Evolutionary conservation across 306 rosid genomes (phyloP).

Genomic region (Amphicarpaea edgeworthii): DNA sequence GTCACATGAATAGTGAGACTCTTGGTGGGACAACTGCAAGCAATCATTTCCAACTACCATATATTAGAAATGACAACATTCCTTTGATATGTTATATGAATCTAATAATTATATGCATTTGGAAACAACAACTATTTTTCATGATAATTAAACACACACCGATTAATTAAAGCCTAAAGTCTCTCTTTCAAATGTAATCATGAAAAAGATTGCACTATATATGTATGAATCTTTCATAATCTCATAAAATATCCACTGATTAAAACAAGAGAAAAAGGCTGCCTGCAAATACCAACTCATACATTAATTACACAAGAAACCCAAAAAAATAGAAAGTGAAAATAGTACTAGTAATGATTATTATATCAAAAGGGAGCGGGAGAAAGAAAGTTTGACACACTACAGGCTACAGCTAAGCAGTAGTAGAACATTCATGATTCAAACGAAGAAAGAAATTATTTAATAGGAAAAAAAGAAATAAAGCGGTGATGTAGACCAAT

Average conservation of each 20-base stretch:
- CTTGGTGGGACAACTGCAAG: constrained; percentile 53
- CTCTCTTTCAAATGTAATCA: constrained; percentile 55
- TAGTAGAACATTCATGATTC: constrained; percentile 71
- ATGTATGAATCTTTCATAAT: constrained; percentile 69
- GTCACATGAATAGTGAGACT: constrained; percentile 62
- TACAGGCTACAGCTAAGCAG: constrained; percentile 84
- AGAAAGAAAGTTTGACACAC: constrained; percentile 57
- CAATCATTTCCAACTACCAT: constrained; percentile 56
- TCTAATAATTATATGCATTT: constrained; percentile 42
- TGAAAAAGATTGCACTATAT: constrained; percentile 61
- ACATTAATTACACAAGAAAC: constrained; percentile 38
- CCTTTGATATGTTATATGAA: constrained; percentile 41
- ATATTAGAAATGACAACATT: constrained; percentile 49
- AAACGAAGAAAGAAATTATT: constrained; percentile 72
- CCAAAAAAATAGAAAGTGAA: constrained; percentile 8
- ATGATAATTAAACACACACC: constrained; percentile 43
- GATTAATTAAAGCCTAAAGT: constrained; percentile 42
- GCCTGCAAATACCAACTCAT: constrained; percentile 51
- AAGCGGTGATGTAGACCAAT: constrained; percentile 68
- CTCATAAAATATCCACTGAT: constrained; percentile 64
- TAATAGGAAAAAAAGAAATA: constrained; percentile 51
- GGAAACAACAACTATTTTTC: constrained; percentile 35
- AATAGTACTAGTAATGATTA: constrained; percentile 39
- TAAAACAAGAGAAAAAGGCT: constrained; percentile 58
- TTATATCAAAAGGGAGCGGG: constrained; percentile 49